These are phyloP conservation scores for Phycomyces blakesleeanus DNA, from an alignment of 192 early-diverging fungal species.

Conservation along the genomic window DNA sequence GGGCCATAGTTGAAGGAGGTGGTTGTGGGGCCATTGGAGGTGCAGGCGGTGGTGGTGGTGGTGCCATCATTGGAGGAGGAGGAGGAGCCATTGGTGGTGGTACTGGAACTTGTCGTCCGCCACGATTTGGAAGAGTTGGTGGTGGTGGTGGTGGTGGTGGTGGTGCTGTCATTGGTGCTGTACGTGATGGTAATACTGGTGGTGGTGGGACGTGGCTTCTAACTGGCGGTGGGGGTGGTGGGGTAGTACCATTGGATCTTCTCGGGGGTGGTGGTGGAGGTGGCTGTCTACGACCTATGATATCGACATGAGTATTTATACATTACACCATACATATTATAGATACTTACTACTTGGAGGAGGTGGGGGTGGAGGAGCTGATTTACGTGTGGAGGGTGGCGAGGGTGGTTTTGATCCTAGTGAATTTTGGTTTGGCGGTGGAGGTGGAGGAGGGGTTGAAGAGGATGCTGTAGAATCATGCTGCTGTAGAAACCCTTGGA, in stretches of 20 bases:
- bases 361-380: slow-evolving; percentile 28
- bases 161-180: neutral
- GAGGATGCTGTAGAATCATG: slow-evolving; percentile 35
- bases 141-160: slow-evolving; percentile 37
- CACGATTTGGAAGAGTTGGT: slow-evolving; percentile 30
- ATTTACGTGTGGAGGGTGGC: slow-evolving; percentile 26
- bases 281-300: slow-evolving; percentile 16
- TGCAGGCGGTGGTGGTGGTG: slow-evolving; percentile 23
- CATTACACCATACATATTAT: too few relatives aligned
- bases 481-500: slow-evolving; percentile 60
- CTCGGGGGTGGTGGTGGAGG: slow-evolving; percentile 28
- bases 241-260: neutral
- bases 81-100: slow-evolving; percentile 29
- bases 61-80: neutral
- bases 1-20: neutral
- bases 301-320: too few relatives aligned
- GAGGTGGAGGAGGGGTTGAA: slow-evolving; percentile 28
- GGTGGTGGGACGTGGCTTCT: slow-evolving; percentile 7
- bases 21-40: slow-evolving; percentile 24
- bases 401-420: slow-evolving; percentile 17
- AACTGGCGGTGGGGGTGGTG: slow-evolving; percentile 6
- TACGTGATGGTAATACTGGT: slow-evolving; percentile 9
- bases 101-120: slow-evolving; percentile 25
- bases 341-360: slow-evolving; percentile 6
- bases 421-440: slow-evolving; percentile 26